A percentile compares a stretch with the other conserved stretches of the same genome.
Evolutionary conservation across 108 stramenopile species (phyloP).

Genomic region (Hondaea fermentalgiana): DNA sequence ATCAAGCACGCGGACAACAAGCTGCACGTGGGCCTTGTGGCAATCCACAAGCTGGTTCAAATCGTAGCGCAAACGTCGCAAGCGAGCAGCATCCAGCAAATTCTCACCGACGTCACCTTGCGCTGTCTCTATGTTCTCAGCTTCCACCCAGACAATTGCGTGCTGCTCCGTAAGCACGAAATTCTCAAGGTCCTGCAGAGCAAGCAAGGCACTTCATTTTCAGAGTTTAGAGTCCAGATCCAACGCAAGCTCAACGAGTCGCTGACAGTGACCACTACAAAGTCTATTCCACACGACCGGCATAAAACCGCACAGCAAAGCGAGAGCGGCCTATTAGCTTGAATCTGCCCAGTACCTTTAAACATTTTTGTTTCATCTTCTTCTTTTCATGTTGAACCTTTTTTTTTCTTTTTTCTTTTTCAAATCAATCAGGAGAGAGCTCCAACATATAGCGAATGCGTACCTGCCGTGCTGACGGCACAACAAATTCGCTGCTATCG

Average conservation of each 20-base stretch:
- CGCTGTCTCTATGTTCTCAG: not conserved
- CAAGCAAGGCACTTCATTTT: not conserved
- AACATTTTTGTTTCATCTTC: too few species aligned
- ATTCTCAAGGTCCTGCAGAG: not conserved
- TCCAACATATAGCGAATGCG: too few species aligned
- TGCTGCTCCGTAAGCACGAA: not conserved
- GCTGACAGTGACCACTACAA: not conserved
- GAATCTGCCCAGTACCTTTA: too few species aligned
- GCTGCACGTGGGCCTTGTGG: not conserved
- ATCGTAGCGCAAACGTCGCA: not conserved
- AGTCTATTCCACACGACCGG: too few species aligned
- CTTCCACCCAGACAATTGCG: not conserved
- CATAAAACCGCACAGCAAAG: too few species aligned
- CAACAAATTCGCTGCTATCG: too few species aligned
- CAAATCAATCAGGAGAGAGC: too few species aligned
- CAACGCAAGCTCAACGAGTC: not conserved
- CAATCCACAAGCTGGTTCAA: not conserved
- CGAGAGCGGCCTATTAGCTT: too few species aligned
- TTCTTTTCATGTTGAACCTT: too few species aligned
- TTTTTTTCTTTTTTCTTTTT: too few species aligned
- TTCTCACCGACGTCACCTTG: not conserved
- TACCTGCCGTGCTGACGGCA: too few species aligned
- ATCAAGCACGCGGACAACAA: not conserved
- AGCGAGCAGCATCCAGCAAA: not conserved
- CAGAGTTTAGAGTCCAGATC: not conserved